Evolutionary conservation across 371 early-diverging fungal genomes (phyloP), one percentile per base, ranked within the genome.

Genomic region (Chytridium lagenaria): DNA sequence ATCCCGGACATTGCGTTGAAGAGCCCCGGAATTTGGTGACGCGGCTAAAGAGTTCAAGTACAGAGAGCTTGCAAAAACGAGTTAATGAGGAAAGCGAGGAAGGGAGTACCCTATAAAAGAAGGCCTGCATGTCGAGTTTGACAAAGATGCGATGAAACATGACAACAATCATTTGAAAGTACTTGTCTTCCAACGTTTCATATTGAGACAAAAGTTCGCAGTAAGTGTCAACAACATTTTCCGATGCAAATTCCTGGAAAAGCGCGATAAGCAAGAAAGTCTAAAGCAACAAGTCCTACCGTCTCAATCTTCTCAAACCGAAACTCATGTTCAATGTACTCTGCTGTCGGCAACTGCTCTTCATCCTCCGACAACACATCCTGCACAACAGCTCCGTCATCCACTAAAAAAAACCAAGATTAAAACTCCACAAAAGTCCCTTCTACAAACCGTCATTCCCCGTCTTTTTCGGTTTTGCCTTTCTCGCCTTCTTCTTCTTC

Each of bases 61-160:
- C 82, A 12, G 90, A 88, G 10, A 89, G 73, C 87, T 80, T 22
- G 3, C 7, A 19, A 44, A 36, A 31, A 57, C 44, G 15, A 44
- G 16, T 33, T 10, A 22, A 31, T 12, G 28, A 33, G 22, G 37
- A 10, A 52, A 33, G 1, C 28, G 61, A 40, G 61, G 37, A 22
- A 31, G 28, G 22, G 28, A 73, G 66, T 68, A 85, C 86, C 84
- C 86, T 85, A 75, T 81, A 92, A 67, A 91, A 88, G 0, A 89
- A 67, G 3, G 87, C 81, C 51, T 86, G 83, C n/a, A 79, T 79
- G 49, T 83, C 71, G 55, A 83, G 80, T 67, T 89, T 90, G 26
- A 92, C 89, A 72, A 89, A 89, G 15, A 91, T 83, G 12, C 93
- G 84, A 71, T 92, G 90, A 52, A 92, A 85, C 80, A 91, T 81